These are phyloP conservation scores for Coniferiporia weirii DNA, from an alignment of 1,284 basidiomycete species.

Conservation along the genomic window DNA sequence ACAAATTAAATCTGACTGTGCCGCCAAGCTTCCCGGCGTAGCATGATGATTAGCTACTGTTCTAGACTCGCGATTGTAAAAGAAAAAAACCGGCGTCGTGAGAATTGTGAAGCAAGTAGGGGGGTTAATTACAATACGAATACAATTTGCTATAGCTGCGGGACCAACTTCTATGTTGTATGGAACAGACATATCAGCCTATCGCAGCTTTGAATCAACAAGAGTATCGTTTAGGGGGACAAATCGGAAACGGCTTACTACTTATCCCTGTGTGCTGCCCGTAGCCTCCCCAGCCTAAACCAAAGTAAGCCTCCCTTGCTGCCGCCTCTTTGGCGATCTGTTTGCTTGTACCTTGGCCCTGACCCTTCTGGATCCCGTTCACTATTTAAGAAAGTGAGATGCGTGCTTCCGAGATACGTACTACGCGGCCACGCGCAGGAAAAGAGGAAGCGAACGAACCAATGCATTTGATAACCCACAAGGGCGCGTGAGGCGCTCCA, in stretches of 20 bases:
- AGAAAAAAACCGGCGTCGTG: background rate
- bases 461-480: constrained; percentile 59
- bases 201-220: background rate
- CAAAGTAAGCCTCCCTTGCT: constrained; percentile 21
- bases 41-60: background rate
- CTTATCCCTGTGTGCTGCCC: background rate
- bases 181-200: background rate
- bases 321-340: constrained; percentile 26
- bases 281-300: constrained; percentile 16
- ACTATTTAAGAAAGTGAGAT: constrained; percentile 16
- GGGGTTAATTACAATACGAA: background rate
- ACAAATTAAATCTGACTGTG: background rate
- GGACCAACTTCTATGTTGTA: background rate
- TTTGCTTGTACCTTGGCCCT: constrained; percentile 22
- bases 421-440: background rate
- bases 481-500: constrained; percentile 60
- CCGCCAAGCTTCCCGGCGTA: too few relatives aligned
- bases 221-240: background rate
- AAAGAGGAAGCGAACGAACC: constrained; percentile 32
- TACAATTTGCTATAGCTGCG: background rate
- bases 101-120: too few relatives aligned
- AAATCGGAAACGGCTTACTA: background rate
- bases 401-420: background rate
- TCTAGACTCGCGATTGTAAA: background rate
- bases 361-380: constrained; percentile 21